Percentiles rank a stretch among this genome's conserved stretches.
Evolutionary conservation across 495 filamentous ascomycete genomes (phyloP).

Genomic region (Penicillium bialowiezense): DNA sequence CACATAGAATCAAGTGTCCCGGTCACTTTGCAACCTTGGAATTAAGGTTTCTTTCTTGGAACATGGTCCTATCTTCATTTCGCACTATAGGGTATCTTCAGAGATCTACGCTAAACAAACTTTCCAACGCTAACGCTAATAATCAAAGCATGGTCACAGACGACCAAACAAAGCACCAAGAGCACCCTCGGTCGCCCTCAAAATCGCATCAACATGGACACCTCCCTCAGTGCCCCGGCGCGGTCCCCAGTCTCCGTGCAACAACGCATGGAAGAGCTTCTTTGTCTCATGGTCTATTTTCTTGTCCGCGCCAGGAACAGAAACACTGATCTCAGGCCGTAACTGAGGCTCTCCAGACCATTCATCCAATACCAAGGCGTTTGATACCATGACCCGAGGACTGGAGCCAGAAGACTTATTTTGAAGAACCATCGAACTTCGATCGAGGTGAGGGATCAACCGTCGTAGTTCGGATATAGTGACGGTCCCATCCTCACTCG

Average conservation of each 20-base stretch:
- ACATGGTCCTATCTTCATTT: too few species aligned
- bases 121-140: conserved; percentile 13
- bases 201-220: conserved; percentile 25
- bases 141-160: conserved; percentile 8
- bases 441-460: conserved; percentile 38
- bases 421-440: conserved; percentile 38
- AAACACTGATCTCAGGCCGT: conserved; percentile 32
- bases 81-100: conserved; percentile 18
- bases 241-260: conserved; percentile 22
- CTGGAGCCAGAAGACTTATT: conserved; percentile 10
- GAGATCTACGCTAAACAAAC: conserved; percentile 1
- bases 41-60: too few species aligned
- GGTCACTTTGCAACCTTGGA: too few species aligned
- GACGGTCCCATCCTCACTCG: conserved; percentile 10
- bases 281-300: conserved; percentile 40
- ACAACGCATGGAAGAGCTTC: conserved; percentile 37
- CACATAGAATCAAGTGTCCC: too few species aligned
- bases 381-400: conserved; percentile 31
- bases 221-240: conserved; percentile 9
- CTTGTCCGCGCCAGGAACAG: conserved; percentile 16
- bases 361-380: conserved; percentile 32
- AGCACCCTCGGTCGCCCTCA: conserved; percentile 35
- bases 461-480: conserved; percentile 26
- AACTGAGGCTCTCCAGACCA: conserved; percentile 44
- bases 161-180: conserved; percentile 31